These are phyloP conservation scores for Fonsecaea nubica DNA, from an alignment of 2,329 filamentous ascomycete genomes.

Conservation along the genomic window DNA sequence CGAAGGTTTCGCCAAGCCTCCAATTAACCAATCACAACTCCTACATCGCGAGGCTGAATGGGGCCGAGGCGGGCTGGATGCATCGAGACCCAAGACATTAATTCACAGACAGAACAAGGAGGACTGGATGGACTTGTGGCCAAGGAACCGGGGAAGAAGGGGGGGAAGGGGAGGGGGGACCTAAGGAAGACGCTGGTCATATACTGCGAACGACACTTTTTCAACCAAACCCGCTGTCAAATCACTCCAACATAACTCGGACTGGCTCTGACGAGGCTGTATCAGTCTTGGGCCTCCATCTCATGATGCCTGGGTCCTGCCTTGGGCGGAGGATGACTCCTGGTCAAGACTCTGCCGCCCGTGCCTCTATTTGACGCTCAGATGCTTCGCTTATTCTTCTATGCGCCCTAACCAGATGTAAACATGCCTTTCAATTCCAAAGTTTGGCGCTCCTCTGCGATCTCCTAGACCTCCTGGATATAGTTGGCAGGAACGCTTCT, in stretches of 20 bases:
- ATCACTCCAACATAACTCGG: background rate
- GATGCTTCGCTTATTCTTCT: background rate
- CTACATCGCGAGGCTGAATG: background rate
- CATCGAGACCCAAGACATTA: background rate
- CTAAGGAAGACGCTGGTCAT: background rate
- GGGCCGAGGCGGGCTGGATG: constrained; percentile 1
- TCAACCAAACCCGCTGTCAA: background rate
- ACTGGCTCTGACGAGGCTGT: background rate
- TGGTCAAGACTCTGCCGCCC: background rate
- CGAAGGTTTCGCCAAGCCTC: background rate
- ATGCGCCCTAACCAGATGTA: background rate
- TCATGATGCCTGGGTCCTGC: background rate
- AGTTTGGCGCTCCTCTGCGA: background rate
- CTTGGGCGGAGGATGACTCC: background rate
- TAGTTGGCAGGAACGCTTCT: constrained; percentile 90
- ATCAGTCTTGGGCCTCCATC: background rate
- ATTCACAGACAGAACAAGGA: background rate
- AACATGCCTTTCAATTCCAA: background rate
- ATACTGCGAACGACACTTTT: background rate
- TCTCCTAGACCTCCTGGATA: constrained; percentile 70
- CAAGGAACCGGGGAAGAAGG: background rate
- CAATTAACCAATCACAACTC: background rate
- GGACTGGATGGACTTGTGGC: background rate
- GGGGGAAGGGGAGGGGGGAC: background rate
- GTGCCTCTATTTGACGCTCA: background rate